These are phyloP conservation scores for Mitragyna speciosa DNA, from an alignment of 257 asterid species.

Conservation along the genomic window DNA sequence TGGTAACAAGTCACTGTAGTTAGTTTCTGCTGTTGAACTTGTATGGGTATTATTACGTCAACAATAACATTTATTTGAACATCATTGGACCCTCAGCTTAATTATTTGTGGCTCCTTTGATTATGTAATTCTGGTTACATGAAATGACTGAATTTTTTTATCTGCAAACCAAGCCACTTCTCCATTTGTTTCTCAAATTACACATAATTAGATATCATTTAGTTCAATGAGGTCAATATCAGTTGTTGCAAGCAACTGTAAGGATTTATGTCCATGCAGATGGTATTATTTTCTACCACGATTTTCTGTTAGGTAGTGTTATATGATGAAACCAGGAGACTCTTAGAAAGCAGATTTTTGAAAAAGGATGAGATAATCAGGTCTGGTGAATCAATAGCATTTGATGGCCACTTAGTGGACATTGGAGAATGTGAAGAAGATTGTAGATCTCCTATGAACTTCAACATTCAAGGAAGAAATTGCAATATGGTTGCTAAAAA, in stretches of 20 bases:
- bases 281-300: constrained; percentile 4
- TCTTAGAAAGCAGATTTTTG: constrained; percentile 62
- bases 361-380: constrained; percentile 56
- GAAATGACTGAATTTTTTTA: neutral
- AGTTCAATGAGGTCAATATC: neutral
- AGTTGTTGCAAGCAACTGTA: neutral
- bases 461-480: constrained; percentile 29
- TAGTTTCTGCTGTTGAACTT: neutral
- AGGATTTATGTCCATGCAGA: constrained; percentile 5
- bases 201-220: neutral
- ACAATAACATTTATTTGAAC: too few species aligned
- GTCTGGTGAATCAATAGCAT: constrained; percentile 58
- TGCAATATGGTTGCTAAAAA: constrained; percentile 15
- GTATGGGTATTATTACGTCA: too few species aligned
- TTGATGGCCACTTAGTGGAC: constrained; percentile 71
- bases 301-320: constrained; percentile 55
- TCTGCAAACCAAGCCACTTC: neutral
- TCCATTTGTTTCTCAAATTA: neutral
- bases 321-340: constrained; percentile 62
- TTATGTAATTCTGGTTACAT: neutral
- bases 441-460: constrained; percentile 38
- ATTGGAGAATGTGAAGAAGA: constrained; percentile 59
- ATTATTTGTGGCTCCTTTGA: too few species aligned
- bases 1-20: neutral
- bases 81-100: too few species aligned